Evolutionary conservation across 1,284 basidiomycete species (phyloP).

Genomic region (Ganoderma meredithae): DNA sequence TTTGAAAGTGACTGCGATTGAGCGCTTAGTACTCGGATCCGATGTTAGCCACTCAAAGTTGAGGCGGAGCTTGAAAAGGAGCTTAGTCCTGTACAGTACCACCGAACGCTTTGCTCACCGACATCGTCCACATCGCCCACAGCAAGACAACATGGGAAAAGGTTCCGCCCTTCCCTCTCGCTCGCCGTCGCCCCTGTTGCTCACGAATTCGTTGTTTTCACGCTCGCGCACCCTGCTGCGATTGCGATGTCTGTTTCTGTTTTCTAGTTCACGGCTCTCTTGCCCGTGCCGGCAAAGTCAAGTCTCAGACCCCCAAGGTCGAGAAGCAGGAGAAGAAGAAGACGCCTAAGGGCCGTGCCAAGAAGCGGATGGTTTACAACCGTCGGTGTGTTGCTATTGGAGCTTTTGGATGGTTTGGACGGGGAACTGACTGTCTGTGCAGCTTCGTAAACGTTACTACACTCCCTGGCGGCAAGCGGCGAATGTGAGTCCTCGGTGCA

Average conservation of each 20-base stretch:
- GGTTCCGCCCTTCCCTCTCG: constrained; percentile 45
- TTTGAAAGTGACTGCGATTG: constrained; percentile 42
- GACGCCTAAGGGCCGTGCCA: constrained; percentile 93
- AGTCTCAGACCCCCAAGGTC: constrained; percentile 96
- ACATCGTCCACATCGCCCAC: constrained; percentile 41
- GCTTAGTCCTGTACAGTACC: constrained; percentile 38
- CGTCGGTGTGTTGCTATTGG: constrained; percentile 70
- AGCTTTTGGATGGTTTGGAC: neutral
- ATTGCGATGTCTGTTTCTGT: neutral
- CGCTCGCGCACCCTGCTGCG: constrained; percentile 12
- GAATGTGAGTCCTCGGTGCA: constrained; percentile 77
- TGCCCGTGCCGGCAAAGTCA: constrained; percentile 99
- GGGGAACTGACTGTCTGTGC: constrained; percentile 26
- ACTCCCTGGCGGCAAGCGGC: constrained; percentile 92
- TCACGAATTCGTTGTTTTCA: constrained; percentile 13
- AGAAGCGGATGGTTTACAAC: constrained; percentile 96
- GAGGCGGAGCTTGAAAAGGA: constrained; percentile 22
- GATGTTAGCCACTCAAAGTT: constrained; percentile 9
- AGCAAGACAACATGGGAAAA: constrained; percentile 72
- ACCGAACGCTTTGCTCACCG: constrained; percentile 27
- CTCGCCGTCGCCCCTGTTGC: constrained; percentile 15
- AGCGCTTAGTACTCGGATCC: neutral
- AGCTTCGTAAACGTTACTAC: constrained; percentile 97
- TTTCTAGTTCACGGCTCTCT: constrained; percentile 97
- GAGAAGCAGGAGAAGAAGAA: constrained; percentile 99